Percentiles rank a stretch among this genome's conserved stretches.
phyloP scores from a whole-genome alignment of 495 filamentous ascomycete genomes.

The Usnea hakonensis region DNA sequence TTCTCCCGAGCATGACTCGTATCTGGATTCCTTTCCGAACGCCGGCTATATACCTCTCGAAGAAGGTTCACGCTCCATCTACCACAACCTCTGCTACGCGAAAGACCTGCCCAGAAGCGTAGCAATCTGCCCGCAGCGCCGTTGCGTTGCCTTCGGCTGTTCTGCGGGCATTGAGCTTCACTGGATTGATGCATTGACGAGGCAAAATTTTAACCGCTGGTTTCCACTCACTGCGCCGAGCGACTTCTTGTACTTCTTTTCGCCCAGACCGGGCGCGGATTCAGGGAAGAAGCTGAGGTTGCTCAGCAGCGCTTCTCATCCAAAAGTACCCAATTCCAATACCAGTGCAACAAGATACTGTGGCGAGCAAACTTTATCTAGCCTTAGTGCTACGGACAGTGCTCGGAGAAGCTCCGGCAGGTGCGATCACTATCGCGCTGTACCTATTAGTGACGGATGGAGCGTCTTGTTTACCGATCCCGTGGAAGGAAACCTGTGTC shows the following conservation, averaged over 20 bases:
- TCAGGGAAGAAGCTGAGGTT: conserved; percentile 52
- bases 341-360: not conserved
- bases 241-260: conserved; percentile 61
- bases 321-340: conserved; percentile 23
- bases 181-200: conserved; percentile 58
- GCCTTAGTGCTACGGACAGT: not conserved
- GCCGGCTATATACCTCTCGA: not conserved
- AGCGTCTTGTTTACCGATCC: conserved; percentile 68
- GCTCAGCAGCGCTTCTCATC: conserved; percentile 58
- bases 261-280: conserved; percentile 45
- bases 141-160: conserved; percentile 66
- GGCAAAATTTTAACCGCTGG: conserved; percentile 51
- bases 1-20: not conserved
- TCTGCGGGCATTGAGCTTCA: conserved; percentile 61
- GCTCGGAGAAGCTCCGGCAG: not conserved
- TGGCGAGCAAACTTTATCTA: not conserved
- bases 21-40: not conserved
- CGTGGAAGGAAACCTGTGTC: conserved; percentile 48
- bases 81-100: conserved; percentile 54
- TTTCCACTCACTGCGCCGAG: conserved; percentile 61
- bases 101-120: conserved; percentile 61
- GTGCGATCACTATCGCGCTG: conserved; percentile 56
- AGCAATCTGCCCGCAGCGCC: conserved; percentile 59
- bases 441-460: conserved; percentile 61
- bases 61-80: conserved; percentile 32